Conservation (phyloP, 805 yeast species). For the Hanseniaspora pseudoguilliermondii region DNA sequence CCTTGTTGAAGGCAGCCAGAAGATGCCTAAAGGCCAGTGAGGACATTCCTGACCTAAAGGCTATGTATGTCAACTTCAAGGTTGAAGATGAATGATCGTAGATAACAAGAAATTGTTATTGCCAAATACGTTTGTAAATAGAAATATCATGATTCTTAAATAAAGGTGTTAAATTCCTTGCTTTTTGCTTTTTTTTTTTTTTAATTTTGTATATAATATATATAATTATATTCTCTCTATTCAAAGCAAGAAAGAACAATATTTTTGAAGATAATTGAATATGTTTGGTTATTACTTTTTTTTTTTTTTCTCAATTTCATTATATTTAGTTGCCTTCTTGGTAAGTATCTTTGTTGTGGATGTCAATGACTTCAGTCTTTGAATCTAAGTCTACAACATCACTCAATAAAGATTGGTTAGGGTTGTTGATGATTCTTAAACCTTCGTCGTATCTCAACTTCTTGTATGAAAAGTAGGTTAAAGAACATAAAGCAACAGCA, state of each 20-base stretch:
- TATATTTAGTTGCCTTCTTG: neutral
- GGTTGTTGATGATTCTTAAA: constrained; percentile 37
- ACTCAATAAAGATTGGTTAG: constrained; percentile 28
- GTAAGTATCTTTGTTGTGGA: constrained; percentile 2
- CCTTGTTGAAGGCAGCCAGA: constrained; percentile 37
- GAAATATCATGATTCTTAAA: no score
- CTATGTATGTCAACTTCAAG: constrained; percentile 57
- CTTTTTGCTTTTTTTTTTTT: no score
- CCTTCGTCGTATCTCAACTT: constrained; percentile 38
- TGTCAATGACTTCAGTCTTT: constrained; percentile 9
- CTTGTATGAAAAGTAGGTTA: constrained; percentile 40
- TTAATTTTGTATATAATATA: neutral
- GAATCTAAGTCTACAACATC: constrained; percentile 17
- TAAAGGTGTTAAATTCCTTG: no score
- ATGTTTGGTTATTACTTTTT: no score
- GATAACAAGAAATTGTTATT: no score
- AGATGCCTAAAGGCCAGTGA: constrained; percentile 53
- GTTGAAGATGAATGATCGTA: constrained; percentile 17
- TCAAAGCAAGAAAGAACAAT: neutral
- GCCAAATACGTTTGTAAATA: neutral
- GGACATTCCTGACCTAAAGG: constrained; percentile 73
- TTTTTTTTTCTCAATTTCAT: neutral
- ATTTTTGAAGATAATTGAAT: no score
- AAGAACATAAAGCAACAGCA: constrained; percentile 41
- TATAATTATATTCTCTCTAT: neutral